Evolutionary conservation across 805 yeast genomes (phyloP).

Genomic region (Yamadazyma ubonensis): DNA sequence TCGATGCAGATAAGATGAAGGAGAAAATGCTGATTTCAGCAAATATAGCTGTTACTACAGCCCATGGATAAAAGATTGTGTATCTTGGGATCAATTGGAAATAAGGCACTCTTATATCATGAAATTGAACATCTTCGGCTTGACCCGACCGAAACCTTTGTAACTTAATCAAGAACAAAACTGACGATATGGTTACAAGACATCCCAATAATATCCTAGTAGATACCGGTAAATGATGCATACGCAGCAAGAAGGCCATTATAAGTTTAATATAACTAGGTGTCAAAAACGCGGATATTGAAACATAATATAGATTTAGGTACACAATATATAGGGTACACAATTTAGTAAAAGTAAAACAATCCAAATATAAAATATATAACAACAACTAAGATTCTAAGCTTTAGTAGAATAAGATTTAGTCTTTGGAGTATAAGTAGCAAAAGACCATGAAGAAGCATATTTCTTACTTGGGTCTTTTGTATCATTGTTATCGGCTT

Average conservation of each 20-base stretch:
- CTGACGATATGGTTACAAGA: constrained; percentile 37
- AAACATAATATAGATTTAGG: constrained; percentile 10
- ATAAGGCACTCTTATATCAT: constrained; percentile 50
- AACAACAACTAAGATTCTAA: constrained; percentile 17
- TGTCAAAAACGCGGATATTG: not conserved
- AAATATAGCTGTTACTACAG: constrained; percentile 59
- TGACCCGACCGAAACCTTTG: constrained; percentile 17
- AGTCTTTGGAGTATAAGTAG: constrained; percentile 45
- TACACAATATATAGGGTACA: constrained; percentile 7
- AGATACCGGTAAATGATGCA: constrained; percentile 42
- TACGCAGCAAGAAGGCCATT: constrained; percentile 13
- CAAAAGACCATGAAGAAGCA: constrained; percentile 35
- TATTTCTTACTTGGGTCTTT: constrained; percentile 45
- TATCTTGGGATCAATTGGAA: constrained; percentile 64
- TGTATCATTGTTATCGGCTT: constrained; percentile 79
- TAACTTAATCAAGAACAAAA: constrained; percentile 15
- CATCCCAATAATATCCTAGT: constrained; percentile 45
- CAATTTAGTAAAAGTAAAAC: too few species aligned
- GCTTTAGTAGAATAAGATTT: constrained; percentile 59
- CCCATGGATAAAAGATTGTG: constrained; percentile 61
- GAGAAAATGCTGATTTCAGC: constrained; percentile 54
- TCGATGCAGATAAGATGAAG: constrained; percentile 37
- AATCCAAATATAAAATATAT: constrained; percentile 10
- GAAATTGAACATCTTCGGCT: constrained; percentile 22
- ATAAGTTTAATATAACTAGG: not conserved